Evolutionary conservation across 2,329 filamentous ascomycete species (phyloP).

Genomic region (Phaeosphaeriaceae sp.): DNA sequence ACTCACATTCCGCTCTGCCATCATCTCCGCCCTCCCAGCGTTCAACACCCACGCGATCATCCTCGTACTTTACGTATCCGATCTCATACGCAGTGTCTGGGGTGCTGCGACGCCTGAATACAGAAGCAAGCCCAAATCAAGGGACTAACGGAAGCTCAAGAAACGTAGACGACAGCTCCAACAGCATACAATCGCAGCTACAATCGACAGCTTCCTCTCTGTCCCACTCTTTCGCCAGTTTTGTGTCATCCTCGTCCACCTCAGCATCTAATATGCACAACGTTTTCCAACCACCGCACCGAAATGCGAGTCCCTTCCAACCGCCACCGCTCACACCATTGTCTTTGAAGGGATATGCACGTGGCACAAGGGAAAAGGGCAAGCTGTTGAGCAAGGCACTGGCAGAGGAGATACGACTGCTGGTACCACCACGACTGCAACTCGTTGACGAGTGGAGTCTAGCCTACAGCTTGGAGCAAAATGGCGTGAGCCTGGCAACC

Average conservation of each 20-base stretch:
- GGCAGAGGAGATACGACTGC: slow-evolving; percentile 90
- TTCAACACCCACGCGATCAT: slow-evolving; percentile 32
- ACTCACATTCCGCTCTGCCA: slow-evolving; percentile 9
- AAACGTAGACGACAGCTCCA: slow-evolving; percentile 13
- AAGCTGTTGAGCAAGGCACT: slow-evolving; percentile 74
- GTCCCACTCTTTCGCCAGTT: slow-evolving; percentile 44
- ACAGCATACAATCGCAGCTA: slow-evolving; percentile 26
- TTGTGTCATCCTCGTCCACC: slow-evolving; percentile 35
- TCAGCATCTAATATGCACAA: slow-evolving; percentile 56
- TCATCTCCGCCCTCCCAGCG: slow-evolving; percentile 21
- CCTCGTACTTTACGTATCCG: slow-evolving; percentile 58
- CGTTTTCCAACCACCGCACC: slow-evolving; percentile 66
- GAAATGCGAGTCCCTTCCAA: slow-evolving; percentile 79
- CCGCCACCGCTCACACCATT: slow-evolving; percentile 88
- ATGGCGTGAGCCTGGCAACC: slow-evolving; percentile 86
- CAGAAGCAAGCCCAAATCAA: slow-evolving; percentile 47
- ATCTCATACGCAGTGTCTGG: slow-evolving; percentile 57
- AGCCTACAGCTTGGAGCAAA: slow-evolving; percentile 87
- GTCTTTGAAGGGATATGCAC: slow-evolving; percentile 69
- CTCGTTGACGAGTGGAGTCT: slow-evolving; percentile 87
- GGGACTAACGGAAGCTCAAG: slow-evolving; percentile 10
- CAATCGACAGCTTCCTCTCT: slow-evolving; percentile 31
- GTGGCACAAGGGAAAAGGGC: slow-evolving; percentile 65
- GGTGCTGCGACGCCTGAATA: slow-evolving; percentile 55
- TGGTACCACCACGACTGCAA: slow-evolving; percentile 85